Evolutionary conservation across 306 rosid genomes (phyloP).

Genomic region (Chamaecrista fasciculata): DNA sequence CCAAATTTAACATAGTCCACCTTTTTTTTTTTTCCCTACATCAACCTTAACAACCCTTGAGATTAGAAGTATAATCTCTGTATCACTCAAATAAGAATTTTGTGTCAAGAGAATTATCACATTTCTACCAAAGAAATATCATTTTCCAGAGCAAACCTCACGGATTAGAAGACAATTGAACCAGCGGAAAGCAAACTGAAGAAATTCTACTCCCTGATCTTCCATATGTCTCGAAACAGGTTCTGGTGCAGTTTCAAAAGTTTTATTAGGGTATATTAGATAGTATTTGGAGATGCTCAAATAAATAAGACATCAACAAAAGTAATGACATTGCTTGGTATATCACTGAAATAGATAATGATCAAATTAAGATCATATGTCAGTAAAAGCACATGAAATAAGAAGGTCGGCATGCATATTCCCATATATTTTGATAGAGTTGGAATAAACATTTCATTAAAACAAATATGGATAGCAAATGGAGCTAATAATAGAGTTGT

Average conservation of each 20-base stretch:
- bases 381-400: neutral
- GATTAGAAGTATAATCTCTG: slow-evolving; percentile 9
- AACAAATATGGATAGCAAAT: neutral
- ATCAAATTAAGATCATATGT: neutral
- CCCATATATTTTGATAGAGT: neutral
- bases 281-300: slow-evolving; percentile 19
- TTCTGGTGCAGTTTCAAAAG: slow-evolving; percentile 45
- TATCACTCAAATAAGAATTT: neutral
- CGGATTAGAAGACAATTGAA: slow-evolving; percentile 97
- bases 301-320: slow-evolving; percentile 1
- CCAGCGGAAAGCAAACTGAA: slow-evolving; percentile 99
- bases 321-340: slow-evolving; percentile 3
- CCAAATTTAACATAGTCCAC: slow-evolving; percentile 3
- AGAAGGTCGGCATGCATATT: neutral
- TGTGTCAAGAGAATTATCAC: neutral
- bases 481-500: neutral
- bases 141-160: slow-evolving; percentile 57
- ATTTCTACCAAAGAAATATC: neutral
- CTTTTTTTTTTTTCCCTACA: neutral
- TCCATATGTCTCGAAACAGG: slow-evolving; percentile 95
- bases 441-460: neutral
- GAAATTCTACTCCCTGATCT: slow-evolving; percentile 90
- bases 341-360: neutral
- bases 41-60: slow-evolving; percentile 12
- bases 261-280: slow-evolving; percentile 24